A percentile compares a stretch with the other conserved stretches of the same genome.
These are phyloP conservation scores for Venturia asperata DNA, from an alignment of 2,329 filamentous ascomycete genomes.

Conservation along the genomic window DNA sequence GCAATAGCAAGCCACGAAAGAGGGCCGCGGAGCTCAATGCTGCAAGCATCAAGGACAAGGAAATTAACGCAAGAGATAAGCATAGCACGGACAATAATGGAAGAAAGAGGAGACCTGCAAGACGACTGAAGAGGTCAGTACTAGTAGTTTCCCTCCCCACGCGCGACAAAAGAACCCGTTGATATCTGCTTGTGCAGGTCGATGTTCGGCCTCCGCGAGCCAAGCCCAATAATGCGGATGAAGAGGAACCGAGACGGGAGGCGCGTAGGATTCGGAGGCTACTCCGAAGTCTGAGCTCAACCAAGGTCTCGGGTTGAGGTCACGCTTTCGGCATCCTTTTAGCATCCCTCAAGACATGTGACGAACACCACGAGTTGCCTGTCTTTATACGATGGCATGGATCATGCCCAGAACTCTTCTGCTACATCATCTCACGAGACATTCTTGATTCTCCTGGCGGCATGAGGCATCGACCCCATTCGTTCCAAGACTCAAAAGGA, in stretches of 20 bases:
- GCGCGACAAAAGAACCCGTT: not conserved
- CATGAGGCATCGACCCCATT: not conserved
- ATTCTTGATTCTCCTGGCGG: not conserved
- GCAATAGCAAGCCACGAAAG: not conserved
- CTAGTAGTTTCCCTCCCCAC: not conserved
- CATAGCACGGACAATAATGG: not conserved
- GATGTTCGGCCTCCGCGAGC: not conserved
- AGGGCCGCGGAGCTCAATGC: not conserved
- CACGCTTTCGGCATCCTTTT: not conserved
- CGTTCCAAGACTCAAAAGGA: not conserved
- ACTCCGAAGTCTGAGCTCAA: not conserved
- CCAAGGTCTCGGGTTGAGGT: not conserved
- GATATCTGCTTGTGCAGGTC: not conserved
- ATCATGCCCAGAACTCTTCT: not conserved
- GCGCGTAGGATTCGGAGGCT: not conserved
- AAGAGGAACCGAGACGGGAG: not conserved
- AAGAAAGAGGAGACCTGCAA: not conserved
- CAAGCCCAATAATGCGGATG: not conserved
- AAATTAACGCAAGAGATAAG: constrained; percentile 5
- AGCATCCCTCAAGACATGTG: not conserved
- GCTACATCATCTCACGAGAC: not conserved
- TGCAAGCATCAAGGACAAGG: not conserved
- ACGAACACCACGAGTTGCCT: not conserved
- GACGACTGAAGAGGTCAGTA: not conserved
- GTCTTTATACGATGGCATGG: not conserved